phyloP scores from a whole-genome alignment of 345 rosid genomes.

The Corchorus olitorius region DNA sequence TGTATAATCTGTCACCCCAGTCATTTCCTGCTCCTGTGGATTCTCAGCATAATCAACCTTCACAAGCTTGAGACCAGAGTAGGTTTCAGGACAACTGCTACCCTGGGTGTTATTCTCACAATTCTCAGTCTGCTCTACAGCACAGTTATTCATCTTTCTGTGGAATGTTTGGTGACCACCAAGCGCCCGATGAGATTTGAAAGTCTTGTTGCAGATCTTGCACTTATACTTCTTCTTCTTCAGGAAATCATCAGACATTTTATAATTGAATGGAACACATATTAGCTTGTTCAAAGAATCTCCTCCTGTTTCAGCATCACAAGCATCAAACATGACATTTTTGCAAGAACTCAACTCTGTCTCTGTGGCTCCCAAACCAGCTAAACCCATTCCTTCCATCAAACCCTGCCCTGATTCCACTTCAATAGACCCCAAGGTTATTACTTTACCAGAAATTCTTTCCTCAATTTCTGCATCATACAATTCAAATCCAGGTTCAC shows the following conservation, averaged over 20 bases:
- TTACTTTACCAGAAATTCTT: slow-evolving; percentile 3
- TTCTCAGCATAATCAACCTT: slow-evolving; percentile 23
- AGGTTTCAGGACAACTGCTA: slow-evolving; percentile 17
- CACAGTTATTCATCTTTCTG: slow-evolving; percentile 27
- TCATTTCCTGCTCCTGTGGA: slow-evolving; percentile 23
- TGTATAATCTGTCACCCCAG: slow-evolving; percentile 18
- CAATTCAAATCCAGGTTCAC: slow-evolving; percentile 17
- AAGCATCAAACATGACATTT: slow-evolving; percentile 18
- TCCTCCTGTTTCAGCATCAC: slow-evolving; percentile 22
- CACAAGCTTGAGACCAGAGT: slow-evolving; percentile 16
- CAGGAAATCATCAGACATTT: slow-evolving; percentile 10
- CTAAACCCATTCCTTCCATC: slow-evolving; percentile 21
- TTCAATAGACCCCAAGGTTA: slow-evolving; percentile 9
- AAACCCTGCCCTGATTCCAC: slow-evolving; percentile 26
- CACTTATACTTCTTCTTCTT: slow-evolving; percentile 37
- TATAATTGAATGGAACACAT: slow-evolving; percentile 20
- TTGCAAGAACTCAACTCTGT: slow-evolving; percentile 23
- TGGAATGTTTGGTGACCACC: slow-evolving; percentile 73
- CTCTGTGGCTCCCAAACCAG: slow-evolving; percentile 22
- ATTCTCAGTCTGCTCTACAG: slow-evolving; percentile 21
- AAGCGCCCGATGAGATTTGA: slow-evolving; percentile 54
- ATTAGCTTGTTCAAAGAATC: slow-evolving; percentile 13
- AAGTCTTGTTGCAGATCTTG: slow-evolving; percentile 51
- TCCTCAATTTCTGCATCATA: slow-evolving; percentile 20
- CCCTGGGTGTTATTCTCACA: slow-evolving; percentile 8